These are phyloP conservation scores for Arthrobotrys sphaeroides DNA, from an alignment of 2,329 filamentous ascomycete genomes.

Conservation along the genomic window DNA sequence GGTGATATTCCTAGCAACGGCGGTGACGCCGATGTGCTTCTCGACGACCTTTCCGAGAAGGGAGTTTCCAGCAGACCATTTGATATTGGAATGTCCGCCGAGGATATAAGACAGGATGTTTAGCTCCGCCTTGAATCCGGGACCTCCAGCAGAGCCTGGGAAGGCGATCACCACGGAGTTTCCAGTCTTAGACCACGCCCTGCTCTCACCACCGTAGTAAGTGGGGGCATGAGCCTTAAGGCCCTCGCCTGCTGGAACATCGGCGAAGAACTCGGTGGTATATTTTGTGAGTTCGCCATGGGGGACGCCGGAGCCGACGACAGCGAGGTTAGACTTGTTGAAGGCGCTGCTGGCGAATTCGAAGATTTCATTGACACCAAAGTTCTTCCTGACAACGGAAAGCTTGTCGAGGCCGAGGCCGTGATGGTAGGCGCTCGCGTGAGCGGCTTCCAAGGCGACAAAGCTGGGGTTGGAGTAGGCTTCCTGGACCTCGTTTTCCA, in stretches of 20 bases:
- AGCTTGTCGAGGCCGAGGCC: conserved; percentile 84
- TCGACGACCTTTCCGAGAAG: conserved; percentile 82
- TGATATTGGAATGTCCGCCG: conserved; percentile 88
- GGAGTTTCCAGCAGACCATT: conserved; percentile 94
- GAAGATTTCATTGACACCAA: conserved; percentile 76
- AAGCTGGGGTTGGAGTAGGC: conserved; percentile 71
- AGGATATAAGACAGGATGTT: conserved; percentile 87
- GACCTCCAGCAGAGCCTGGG: conserved; percentile 76
- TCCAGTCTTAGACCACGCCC: conserved; percentile 77
- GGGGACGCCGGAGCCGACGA: conserved; percentile 88
- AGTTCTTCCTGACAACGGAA: conserved; percentile 79
- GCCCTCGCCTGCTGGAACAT: conserved; percentile 68
- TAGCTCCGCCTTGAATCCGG: conserved; percentile 85
- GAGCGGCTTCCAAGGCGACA: conserved; percentile 84
- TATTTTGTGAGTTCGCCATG: conserved; percentile 82
- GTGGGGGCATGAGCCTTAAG: conserved; percentile 73
- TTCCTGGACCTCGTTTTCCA: conserved; percentile 80
- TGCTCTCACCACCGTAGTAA: conserved; percentile 96
- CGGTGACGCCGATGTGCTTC: conserved; percentile 71
- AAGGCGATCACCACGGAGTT: conserved; percentile 92
- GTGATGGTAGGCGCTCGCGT: conserved; percentile 88
- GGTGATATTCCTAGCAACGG: conserved; percentile 78
- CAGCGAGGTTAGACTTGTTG: conserved; percentile 86
- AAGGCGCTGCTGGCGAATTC: conserved; percentile 82
- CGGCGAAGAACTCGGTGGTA: conserved; percentile 90